These are phyloP conservation scores for Beauveria medogensis DNA, from an alignment of 2,329 filamentous ascomycete genomes.

Conservation along the genomic window DNA sequence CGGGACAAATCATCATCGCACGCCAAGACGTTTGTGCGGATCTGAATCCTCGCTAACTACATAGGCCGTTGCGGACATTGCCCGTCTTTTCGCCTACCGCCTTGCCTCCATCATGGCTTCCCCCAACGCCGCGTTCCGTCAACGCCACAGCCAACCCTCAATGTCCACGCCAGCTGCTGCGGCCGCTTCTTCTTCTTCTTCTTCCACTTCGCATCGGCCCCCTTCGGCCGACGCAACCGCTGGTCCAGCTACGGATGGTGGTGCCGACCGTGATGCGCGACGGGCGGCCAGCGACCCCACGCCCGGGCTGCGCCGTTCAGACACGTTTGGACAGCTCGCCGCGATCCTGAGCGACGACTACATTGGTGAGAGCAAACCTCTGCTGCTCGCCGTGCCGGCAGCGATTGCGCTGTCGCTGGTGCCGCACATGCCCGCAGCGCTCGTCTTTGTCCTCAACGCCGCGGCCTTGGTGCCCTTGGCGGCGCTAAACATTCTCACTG, in stretches of 20 bases:
- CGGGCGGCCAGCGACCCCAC: neutral
- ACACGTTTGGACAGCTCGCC: constrained; percentile 11
- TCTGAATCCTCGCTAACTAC: neutral
- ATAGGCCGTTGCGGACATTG: neutral
- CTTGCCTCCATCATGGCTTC: neutral
- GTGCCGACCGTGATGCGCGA: neutral
- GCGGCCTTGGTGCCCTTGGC: constrained; percentile 13
- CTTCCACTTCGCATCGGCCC: neutral
- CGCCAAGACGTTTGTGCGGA: neutral
- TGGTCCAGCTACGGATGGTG: neutral
- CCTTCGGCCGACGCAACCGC: neutral
- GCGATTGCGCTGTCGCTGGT: constrained; percentile 4
- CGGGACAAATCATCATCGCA: neutral
- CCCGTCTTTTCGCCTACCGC: neutral
- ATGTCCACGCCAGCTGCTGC: neutral
- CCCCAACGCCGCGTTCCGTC: neutral
- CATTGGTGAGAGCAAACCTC: constrained; percentile 12
- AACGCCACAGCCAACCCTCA: constrained; percentile 4
- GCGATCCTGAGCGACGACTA: constrained; percentile 10
- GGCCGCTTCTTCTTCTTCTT: neutral
- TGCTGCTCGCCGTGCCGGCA: constrained; percentile 11
- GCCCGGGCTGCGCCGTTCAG: constrained; percentile 4
- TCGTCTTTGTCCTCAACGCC: constrained; percentile 11
- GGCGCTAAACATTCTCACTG: constrained; percentile 11
- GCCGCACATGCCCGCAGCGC: neutral